Evolutionary conservation across 2,329 filamentous ascomycete species (phyloP), one percentile per base, ranked within the genome.

Genomic region (Grosmannia serpens): DNA sequence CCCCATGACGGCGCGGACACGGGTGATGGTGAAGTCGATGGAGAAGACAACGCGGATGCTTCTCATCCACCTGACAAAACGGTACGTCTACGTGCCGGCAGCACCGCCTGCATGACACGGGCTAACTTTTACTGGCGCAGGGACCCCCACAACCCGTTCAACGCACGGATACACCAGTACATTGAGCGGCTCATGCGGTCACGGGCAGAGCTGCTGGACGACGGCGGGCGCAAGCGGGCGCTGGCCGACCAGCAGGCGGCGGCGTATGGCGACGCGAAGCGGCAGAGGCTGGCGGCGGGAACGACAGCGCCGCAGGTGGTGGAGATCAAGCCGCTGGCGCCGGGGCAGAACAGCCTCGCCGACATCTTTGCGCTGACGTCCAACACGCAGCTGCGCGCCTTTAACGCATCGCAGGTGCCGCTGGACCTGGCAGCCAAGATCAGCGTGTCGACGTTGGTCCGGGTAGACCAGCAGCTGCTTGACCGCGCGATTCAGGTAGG

Each of bases 1-100:
- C n/a, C 85, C 87, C 4, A 82, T 95, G 76, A 92, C 88, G 0
- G 81, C 89, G 3, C 89, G 85, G 68, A 81, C 83, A 55, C 90
- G 87, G 65, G 87, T 99, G 60, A 83, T 92, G 65, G 81, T 95
- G 61, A 90, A 86, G 71, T 97, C 92, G 6, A 94, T 99, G 84
- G 92, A 96, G 71, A 90, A 95, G 69, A 99, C 94, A 27, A 88
- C 88, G 3, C 83, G 91, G 66, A 84, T 91, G 64, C 75, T 99
- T 53, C 78, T 97, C 46, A 81, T 91, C 57, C 91, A 96, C 71
- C 76, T 96, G 57, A 77, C 87, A 64, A 92, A 92, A 74, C 82
- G 84, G 86, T 89, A 77, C 62, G 24, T 22, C 11, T 26, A 9
- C 46, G 17, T 22, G 46, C 9, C n/a, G 4, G 15, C 22, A 31